phyloP scores from a whole-genome alignment of 495 filamentous ascomycete species.

The Xylaria bambusicola region DNA sequence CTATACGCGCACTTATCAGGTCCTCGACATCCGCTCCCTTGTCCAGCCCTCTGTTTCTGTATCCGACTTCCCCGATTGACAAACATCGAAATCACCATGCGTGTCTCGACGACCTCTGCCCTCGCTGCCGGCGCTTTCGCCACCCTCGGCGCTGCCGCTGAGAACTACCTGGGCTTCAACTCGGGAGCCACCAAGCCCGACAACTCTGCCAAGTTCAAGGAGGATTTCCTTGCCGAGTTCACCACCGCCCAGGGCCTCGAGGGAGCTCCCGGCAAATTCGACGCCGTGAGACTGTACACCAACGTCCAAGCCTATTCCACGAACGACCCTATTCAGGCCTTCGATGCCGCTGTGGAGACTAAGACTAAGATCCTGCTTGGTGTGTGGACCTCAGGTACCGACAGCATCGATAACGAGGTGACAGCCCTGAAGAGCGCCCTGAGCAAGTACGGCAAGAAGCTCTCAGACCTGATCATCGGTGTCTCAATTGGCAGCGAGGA shows the following conservation, averaged over 20 bases:
- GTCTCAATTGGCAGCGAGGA: constrained; percentile 57
- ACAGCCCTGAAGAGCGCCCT: constrained; percentile 48
- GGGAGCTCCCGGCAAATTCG: constrained; percentile 48
- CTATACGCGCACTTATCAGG: neutral
- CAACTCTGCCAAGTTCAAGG: constrained; percentile 50
- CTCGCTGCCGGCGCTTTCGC: constrained; percentile 35
- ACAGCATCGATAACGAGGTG: constrained; percentile 52
- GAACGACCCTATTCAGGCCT: constrained; percentile 49
- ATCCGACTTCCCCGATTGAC: no score
- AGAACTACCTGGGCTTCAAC: constrained; percentile 52
- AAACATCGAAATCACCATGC: no score
- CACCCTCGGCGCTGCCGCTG: constrained; percentile 29
- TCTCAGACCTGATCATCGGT: constrained; percentile 52
- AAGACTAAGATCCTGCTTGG: constrained; percentile 53
- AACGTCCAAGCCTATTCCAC: constrained; percentile 55
- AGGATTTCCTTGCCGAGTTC: constrained; percentile 50
- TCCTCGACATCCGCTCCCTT: neutral
- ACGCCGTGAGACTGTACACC: constrained; percentile 52
- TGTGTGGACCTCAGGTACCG: constrained; percentile 52
- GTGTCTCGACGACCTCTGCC: constrained; percentile 12
- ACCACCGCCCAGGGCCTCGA: constrained; percentile 44
- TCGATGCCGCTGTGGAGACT: constrained; percentile 55
- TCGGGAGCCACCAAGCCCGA: constrained; percentile 47
- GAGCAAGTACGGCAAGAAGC: constrained; percentile 40
- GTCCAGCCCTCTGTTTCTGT: neutral